Conservation (phyloP, 2,329 filamentous ascomycete genomes). For the Sporothrix luriei region DNA sequence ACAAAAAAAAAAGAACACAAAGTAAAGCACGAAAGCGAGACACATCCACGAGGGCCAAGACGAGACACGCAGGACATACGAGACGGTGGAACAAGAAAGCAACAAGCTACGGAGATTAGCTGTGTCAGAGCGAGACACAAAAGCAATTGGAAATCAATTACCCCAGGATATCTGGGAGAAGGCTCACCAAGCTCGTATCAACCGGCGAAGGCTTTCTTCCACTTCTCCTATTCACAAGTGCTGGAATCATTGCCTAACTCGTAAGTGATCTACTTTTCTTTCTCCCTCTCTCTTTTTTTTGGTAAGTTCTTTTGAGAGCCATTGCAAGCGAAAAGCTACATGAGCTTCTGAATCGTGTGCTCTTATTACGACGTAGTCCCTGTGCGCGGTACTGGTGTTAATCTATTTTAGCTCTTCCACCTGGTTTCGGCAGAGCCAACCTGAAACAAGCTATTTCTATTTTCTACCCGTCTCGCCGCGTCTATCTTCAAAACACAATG, state of each 20-base stretch:
- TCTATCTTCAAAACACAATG: background rate
- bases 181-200: background rate
- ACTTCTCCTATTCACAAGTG: background rate
- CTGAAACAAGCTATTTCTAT: conserved; percentile 12
- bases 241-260: background rate
- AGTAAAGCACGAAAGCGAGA: background rate
- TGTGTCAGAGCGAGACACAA: conserved; percentile 26
- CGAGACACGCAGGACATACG: background rate
- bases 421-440: conserved; percentile 23
- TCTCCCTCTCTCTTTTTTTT: no score
- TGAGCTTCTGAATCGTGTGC: no score
- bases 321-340: no score
- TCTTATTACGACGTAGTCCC: no score
- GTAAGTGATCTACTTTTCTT: background rate
- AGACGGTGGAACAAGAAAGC: conserved; percentile 10
- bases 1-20: background rate
- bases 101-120: conserved; percentile 15
- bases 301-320: no score
- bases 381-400: background rate
- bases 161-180: background rate
- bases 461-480: background rate
- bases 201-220: background rate
- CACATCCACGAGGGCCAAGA: conserved; percentile 18
- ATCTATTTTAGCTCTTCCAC: conserved; percentile 24
- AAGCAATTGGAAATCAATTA: background rate